A percentile compares a stretch with the other conserved stretches of the same genome.
These are phyloP conservation scores for Solanum medicagineum DNA, from an alignment of 257 asterid species.

Conservation along the genomic window DNA sequence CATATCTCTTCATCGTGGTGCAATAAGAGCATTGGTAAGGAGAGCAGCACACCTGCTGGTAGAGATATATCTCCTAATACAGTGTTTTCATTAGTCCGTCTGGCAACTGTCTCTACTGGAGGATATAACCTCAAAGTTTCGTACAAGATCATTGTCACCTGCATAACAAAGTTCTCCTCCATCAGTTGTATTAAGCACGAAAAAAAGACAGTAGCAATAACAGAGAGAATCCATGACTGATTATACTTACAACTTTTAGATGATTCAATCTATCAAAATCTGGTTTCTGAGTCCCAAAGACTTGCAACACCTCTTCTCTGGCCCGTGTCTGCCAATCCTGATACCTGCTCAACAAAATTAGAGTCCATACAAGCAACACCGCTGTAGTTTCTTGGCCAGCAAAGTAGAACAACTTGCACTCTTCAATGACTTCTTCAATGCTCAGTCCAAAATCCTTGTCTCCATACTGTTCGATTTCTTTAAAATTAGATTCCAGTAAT, in stretches of 20 bases:
- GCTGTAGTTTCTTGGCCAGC: slow-evolving; percentile 59
- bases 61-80: not conserved
- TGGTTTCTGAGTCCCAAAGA: slow-evolving; percentile 16
- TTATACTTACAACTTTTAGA: slow-evolving; percentile 19
- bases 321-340: slow-evolving; percentile 27
- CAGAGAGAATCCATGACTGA: no score
- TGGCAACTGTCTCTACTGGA: not conserved
- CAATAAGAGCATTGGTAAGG: not conserved
- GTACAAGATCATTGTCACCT: not conserved
- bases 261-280: slow-evolving; percentile 13
- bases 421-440: slow-evolving; percentile 20
- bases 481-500: not conserved
- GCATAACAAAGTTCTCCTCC: not conserved
- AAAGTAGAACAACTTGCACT: slow-evolving; percentile 42
- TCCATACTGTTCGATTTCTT: slow-evolving; percentile 2
- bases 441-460: not conserved
- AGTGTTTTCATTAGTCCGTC: not conserved
- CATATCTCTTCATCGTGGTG: not conserved
- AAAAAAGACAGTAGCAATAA: not conserved
- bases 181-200: not conserved
- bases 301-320: slow-evolving; percentile 21
- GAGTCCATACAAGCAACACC: slow-evolving; percentile 37
- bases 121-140: not conserved
- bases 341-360: slow-evolving; percentile 16
- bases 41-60: not conserved